Base-by-base conservation (phyloP, 177 flowering plant genomes). In the Tripterygium wilfordii region DNA sequence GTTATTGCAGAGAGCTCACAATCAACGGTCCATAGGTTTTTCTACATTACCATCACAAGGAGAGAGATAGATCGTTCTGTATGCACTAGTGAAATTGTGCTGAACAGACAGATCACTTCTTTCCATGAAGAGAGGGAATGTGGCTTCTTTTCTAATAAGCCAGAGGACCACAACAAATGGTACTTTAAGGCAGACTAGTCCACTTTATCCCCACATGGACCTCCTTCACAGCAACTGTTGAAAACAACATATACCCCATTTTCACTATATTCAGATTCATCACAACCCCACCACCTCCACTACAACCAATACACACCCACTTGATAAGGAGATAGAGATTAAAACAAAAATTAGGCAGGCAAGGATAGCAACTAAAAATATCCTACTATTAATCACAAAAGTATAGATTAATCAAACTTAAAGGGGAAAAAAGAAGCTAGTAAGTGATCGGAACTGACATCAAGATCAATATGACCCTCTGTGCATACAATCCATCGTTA, bases 101-200 rank as follows among this genome's bases (percentile, higher is more conserved):
- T 78, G 85, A 79, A 80, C 74, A 64, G 47, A 58, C 57, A 70
- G 66, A 58, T 59, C 67, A 76, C 86, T 80, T 76, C 60, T 62
- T 48, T 59, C 53, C 61, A 45, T 61, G 24, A 44, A 48, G 46
- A 56, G 47, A 51, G 45, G 44, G 45, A 20, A 18, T 1, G 17
- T 9, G 9, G 17, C 3, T n/a, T 32, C 62, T 74, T 71, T 74
- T 56, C 54, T 47, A 58, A 69, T 67, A 60, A 69, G 63, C 75
- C 74, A 66, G 66, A 67, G 45, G 55, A 50, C 46, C n/a, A n/a
- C 10, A 24, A n/a, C 18, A 38, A 48, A 49, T 72, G 71, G 70
- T 70, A 73, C 77, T 60, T 54, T 3, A 62, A 36, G 71, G 63
- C 65, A 56, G 48, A 31, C 64, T 39, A 47, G 53, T 36, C 48